Evolutionary conservation across 805 yeast species (phyloP), one percentile per base, ranked within the genome.

Genomic region (Wickerhamiella cacticola): DNA sequence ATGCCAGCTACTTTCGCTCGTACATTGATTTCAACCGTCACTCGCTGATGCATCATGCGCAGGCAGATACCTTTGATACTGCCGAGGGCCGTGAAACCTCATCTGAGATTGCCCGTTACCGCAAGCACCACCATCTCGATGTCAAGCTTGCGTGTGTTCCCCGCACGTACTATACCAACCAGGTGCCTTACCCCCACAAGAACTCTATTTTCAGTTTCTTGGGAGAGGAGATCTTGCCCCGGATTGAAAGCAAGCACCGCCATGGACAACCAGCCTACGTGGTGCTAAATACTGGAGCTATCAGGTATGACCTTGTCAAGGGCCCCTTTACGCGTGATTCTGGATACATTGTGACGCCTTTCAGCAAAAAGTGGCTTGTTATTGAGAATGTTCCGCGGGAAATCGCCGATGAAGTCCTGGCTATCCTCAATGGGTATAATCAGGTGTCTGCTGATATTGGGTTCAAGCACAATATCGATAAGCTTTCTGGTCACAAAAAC

Each of bases 301-400:
- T 88, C 1, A 72, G 96, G 45, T 88, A 84, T 59, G 96, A 88
- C 62, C 65, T 87, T 41, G 83, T 80, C 67, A 76, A 80, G 61
- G 96, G 96, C 0, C 78, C 79, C 3, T 87, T 80, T 61, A 87
- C 94, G 0, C 67, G 67, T 41, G 94, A 86, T 62, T 71, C 92
- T 0, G 80, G 81, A 54, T 87, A 72, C 59, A 83, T 81, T 34
- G 82, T 87, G 1, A 79, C 94, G 0, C 96, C 96, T 0, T 87
- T 86, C 63, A 69, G 75, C 45, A 87, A 87, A 58, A 72, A 72
- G 44, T 88, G 96, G 96, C 73, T 69, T 29, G 75, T 71, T 45
- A 62, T 87, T n/a, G 62, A 68, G 1, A 65, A 70, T 3, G 60
- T 87, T 4, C 84, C 92, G 0, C 69, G 70, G 47, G 49, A 62